Evolutionary conservation across 345 rosid genomes (phyloP), one percentile per base, ranked within the genome.

Genomic region (Brassica carinata): DNA sequence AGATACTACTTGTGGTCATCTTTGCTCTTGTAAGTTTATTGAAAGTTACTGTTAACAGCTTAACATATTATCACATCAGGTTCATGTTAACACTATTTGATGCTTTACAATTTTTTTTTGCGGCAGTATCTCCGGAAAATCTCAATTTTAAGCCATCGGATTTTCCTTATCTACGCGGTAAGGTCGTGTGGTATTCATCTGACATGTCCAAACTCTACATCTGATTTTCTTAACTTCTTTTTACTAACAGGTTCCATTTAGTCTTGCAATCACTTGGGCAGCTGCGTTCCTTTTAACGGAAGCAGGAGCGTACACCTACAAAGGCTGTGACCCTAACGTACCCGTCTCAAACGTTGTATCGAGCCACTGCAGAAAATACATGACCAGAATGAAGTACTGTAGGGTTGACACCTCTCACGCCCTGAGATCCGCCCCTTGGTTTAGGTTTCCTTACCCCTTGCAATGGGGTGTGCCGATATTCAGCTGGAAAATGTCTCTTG

Each of bases 401-500:
- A 89, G 98, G 58, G 96, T 93, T 67, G 95, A 93, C 83, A 90
- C 96, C 68, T 93, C 94, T 73, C 90, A 91, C 67, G 96, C 92
- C n/a, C 81, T 95, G 78, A 88, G 77, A 81, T 87, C 91, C 40
- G 89, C 98, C 63, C 98, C 99, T 34, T 93, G 98, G 98, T 93
- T 95, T 81, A 91, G 99, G 83, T 90, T 96, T 84, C 99, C 98
- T 71, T 96, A 91, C 81, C 99, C 99, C 19, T 81, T 96, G 76
- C 98, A 96, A 79, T 96, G 99, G 99, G 99, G 99, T 68, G 88
- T 93, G 76, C 99, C 99, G 15, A 87, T 93, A 71, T 89, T 96
- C 79, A 82, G 77, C 74, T 93, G 98, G 98, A 91, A 96, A 84
- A 86, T 90, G 98, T 92, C 97, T 74, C 62, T 93, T 34, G 93